Evolutionary conservation across 805 yeast species (phyloP).

Genomic region (Candida qinlingensis): DNA sequence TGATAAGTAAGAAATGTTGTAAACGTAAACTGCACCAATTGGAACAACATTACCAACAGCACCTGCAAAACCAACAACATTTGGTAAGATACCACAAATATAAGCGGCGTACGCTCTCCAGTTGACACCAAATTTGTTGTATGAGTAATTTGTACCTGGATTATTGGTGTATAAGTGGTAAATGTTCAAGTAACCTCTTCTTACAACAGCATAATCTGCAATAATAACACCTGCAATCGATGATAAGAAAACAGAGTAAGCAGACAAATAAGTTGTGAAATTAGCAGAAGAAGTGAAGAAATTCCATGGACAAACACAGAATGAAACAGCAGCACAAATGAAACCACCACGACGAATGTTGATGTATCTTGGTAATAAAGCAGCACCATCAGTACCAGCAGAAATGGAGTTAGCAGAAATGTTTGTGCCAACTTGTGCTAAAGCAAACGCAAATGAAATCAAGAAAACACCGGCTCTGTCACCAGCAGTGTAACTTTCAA

Average conservation of each 20-base stretch:
- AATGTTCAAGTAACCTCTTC: conserved; percentile 64
- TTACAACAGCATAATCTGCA: conserved; percentile 64
- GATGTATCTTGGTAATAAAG: conserved; percentile 55
- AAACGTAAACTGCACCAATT: conserved; percentile 68
- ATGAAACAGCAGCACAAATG: conserved; percentile 66
- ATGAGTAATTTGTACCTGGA: conserved; percentile 46
- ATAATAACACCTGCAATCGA: conserved; percentile 76
- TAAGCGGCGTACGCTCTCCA: conserved; percentile 86
- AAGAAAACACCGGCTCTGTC: conserved; percentile 79
- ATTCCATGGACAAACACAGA: conserved; percentile 81
- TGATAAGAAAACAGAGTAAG: conserved; percentile 77
- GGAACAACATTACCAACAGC: conserved; percentile 78
- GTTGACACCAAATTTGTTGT: conserved; percentile 58
- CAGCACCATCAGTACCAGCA: conserved; percentile 70
- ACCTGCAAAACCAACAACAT: conserved; percentile 83
- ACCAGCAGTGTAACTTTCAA: conserved; percentile 48
- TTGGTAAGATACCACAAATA: conserved; percentile 74
- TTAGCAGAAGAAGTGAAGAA: conserved; percentile 61
- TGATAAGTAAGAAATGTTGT: conserved; percentile 67
- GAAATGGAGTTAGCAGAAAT: conserved; percentile 67
- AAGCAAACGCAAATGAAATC: conserved; percentile 61
- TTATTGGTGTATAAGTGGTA: conserved; percentile 56
- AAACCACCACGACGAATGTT: conserved; percentile 79
- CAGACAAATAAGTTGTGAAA: conserved; percentile 75
- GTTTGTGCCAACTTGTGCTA: conserved; percentile 77